Base-by-base conservation (phyloP, 352 stramenopile genomes). In the Phytophthora colocasiae region DNA sequence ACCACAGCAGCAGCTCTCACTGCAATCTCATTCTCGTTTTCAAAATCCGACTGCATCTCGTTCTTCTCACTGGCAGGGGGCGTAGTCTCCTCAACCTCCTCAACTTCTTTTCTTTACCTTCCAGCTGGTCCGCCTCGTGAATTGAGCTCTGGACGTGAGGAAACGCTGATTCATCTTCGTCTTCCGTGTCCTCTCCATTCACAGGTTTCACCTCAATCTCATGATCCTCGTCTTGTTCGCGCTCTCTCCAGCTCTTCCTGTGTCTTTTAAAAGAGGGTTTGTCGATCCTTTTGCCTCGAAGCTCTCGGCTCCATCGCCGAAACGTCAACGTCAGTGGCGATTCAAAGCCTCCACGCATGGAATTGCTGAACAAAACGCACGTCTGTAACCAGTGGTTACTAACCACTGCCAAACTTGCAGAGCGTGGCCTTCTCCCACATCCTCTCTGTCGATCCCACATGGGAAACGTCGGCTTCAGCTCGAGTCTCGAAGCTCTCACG, bases 131-230 rank as follows among this genome's bases (percentile, higher is more conserved):
- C 1, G 56, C 55, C 17, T 49, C 44, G 47, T 63, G 73, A 56
- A 57, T 71, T 45, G 44, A 51, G 24, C 48, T 72, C 32, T 79
- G 65, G 9, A 56, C 54, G 15, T 81, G 75, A 6, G 72, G 76
- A 56, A 73, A 76, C 8, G 71, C 78, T 2, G 40, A 52, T 1
- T 68, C 56, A 14, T 77, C 65, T 27, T 76, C 70, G 9, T 73
- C 68, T n/a, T 79, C 62, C 19, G 19, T 19, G 39, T 71, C 69
- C 12, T 72, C 55, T 22, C 65, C 59, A 51, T 60, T n/a, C 19
- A 19, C 19, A 19, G 19, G 19, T 4, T 67, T 45, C 14, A 65
- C 40, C 26, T 75, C 59, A 15, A 66, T 19, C 19, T 2, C 32
- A 4, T 12, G 31, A 48, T 61, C 63, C 7, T 66, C 19, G 14